Evolutionary conservation across 352 stramenopile genomes (phyloP).

Genomic region (Globisporangium splendens): DNA sequence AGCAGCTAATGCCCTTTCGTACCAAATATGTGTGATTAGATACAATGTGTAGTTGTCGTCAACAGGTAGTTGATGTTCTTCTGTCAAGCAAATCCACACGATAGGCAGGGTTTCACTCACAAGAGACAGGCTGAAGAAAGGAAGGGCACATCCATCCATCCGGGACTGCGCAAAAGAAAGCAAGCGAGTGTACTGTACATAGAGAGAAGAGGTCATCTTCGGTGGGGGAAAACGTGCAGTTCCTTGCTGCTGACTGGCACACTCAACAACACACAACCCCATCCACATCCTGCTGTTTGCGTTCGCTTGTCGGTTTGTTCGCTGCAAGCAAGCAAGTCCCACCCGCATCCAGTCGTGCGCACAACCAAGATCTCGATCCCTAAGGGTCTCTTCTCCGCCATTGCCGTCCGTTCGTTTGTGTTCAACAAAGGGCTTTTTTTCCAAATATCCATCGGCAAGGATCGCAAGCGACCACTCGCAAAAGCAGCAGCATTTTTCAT

Average conservation of each 20-base stretch:
- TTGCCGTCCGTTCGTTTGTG: conserved; percentile 4
- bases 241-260: not conserved
- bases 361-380: no score
- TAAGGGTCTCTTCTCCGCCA: not conserved
- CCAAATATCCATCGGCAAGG: no score
- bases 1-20: not conserved
- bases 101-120: not conserved
- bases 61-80: no score
- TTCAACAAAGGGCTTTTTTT: not conserved
- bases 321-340: no score
- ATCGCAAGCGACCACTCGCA: no score
- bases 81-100: no score
- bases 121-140: not conserved
- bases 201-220: not conserved
- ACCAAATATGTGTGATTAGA: not conserved
- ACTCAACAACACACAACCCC: not conserved
- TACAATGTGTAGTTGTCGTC: no score
- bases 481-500: no score
- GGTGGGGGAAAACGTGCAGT: not conserved
- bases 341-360: no score
- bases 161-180: conserved; percentile 10
- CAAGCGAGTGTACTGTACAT: conserved; percentile 6
- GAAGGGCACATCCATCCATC: conserved; percentile 1
- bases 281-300: not conserved
- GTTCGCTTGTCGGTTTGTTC: not conserved